A percentile compares a stretch with the other conserved stretches of the same genome.
Conservation (phyloP, 2,329 filamentous ascomycete species). For the Pyricularia sp. region DNA sequence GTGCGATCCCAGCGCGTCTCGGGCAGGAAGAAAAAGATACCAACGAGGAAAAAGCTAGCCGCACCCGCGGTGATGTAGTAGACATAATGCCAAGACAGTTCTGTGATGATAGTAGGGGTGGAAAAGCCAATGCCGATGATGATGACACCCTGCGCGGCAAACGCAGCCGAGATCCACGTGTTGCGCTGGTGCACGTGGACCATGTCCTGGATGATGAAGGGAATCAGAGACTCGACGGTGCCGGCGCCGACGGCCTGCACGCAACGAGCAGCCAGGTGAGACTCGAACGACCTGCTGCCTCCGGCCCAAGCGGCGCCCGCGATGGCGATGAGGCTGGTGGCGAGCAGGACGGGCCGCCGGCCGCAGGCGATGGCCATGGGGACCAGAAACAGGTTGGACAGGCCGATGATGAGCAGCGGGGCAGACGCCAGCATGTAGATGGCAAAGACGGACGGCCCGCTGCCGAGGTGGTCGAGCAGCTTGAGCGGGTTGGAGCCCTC, state of each 20-base stretch:
- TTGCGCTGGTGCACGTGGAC: slow-evolving; percentile 28
- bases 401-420: slow-evolving; percentile 24
- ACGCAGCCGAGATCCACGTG: slow-evolving; percentile 20
- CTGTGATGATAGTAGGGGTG: slow-evolving; percentile 19
- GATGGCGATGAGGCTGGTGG: slow-evolving; percentile 18
- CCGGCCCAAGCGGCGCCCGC: slow-evolving; percentile 26
- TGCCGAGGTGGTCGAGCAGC: slow-evolving; percentile 18
- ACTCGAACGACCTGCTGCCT: slow-evolving; percentile 15
- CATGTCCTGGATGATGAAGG: slow-evolving; percentile 27
- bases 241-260: slow-evolving; percentile 25
- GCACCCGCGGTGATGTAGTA: slow-evolving; percentile 22
- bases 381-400: slow-evolving; percentile 23
- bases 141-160: slow-evolving; percentile 19
- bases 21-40: slow-evolving; percentile 22
- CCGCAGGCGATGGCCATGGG: slow-evolving; percentile 26
- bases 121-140: slow-evolving; percentile 19
- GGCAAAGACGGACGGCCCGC: slow-evolving; percentile 17
- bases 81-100: slow-evolving; percentile 22
- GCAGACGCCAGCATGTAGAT: slow-evolving; percentile 23
- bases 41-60: slow-evolving; percentile 21
- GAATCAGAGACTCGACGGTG: slow-evolving; percentile 24
- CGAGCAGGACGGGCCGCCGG: slow-evolving; percentile 24
- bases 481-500: slow-evolving; percentile 15
- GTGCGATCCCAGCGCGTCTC: slow-evolving; percentile 24
- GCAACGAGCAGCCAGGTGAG: slow-evolving; percentile 22